These are phyloP conservation scores for Umbelopsis sp. DNA, from an alignment of 371 early-diverging fungal genomes.

Conservation along the genomic window DNA sequence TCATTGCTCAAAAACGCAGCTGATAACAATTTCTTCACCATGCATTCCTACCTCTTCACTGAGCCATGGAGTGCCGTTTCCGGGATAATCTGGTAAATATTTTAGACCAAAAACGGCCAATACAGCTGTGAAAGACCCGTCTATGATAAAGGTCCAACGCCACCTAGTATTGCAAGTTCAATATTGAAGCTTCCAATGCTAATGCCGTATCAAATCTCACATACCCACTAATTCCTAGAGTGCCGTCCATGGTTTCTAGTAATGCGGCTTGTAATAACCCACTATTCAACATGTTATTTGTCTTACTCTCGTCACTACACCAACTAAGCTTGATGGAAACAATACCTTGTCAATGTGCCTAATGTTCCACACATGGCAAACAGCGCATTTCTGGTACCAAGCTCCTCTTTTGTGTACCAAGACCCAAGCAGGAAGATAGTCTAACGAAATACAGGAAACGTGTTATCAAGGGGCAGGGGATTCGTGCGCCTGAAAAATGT, in stretches of 20 bases:
- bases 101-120: slow-evolving; percentile 36
- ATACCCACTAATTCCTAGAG: slow-evolving; percentile 50
- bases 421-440: slow-evolving; percentile 50
- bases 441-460: slow-evolving; percentile 21
- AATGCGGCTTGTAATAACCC: slow-evolving; percentile 50
- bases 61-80: slow-evolving; percentile 44
- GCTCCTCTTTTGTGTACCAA: slow-evolving; percentile 55
- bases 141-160: slow-evolving; percentile 55
- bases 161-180: slow-evolving; percentile 28
- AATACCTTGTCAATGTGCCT: slow-evolving; percentile 33
- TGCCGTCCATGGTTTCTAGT: slow-evolving; percentile 51
- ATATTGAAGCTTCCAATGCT: background rate
- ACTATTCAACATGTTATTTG: slow-evolving; percentile 19
- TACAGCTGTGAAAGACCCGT: slow-evolving; percentile 36
- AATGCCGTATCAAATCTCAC: background rate
- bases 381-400: slow-evolving; percentile 42
- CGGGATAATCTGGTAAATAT: slow-evolving; percentile 49
- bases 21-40: background rate
- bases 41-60: slow-evolving; percentile 27
- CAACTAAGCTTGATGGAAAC: background rate
- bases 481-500: too few species aligned
- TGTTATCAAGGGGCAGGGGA: background rate
- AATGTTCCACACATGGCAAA: slow-evolving; percentile 46
- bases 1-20: background rate
- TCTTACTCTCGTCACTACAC: background rate